phyloP scores from a whole-genome alignment of 2,329 filamentous ascomycete genomes.

The Dactylellina haptotyla region DNA sequence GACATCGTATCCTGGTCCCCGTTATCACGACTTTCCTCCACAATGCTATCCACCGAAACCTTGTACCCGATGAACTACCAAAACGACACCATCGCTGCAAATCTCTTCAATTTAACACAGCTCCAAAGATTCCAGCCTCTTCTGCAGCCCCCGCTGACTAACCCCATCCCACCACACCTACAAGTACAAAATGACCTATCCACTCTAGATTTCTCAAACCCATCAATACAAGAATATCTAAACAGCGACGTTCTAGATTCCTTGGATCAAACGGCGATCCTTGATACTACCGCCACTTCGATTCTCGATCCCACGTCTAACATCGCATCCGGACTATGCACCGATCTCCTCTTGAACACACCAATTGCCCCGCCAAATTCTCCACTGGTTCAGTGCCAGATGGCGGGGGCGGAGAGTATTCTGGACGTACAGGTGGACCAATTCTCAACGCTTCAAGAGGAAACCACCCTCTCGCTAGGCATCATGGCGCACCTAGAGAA shows the following conservation, averaged over 20 bases:
- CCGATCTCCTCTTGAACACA: constrained; percentile 29
- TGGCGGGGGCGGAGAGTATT: not conserved
- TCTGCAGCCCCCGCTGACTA: not conserved
- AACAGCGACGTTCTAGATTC: constrained; percentile 41
- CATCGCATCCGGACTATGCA: not conserved
- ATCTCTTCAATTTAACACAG: constrained; percentile 17
- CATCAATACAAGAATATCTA: constrained; percentile 44
- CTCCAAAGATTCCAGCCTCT: constrained; percentile 9
- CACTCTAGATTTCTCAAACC: constrained; percentile 33
- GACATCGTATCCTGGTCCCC: too few species aligned
- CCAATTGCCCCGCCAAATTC: constrained; percentile 14
- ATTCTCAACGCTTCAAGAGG: constrained; percentile 54
- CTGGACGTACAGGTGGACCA: constrained; percentile 36
- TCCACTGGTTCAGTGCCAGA: not conserved
- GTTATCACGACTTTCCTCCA: too few species aligned
- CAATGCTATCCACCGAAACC: not conserved
- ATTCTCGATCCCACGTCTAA: not conserved
- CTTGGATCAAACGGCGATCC: not conserved
- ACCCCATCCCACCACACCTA: not conserved
- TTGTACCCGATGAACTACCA: not conserved
- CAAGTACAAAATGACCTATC: constrained; percentile 12
- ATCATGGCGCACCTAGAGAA: constrained; percentile 56
- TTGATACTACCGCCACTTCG: not conserved
- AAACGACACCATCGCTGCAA: constrained; percentile 13
- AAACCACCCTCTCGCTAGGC: constrained; percentile 56